Evolutionary conservation across 2,329 filamentous ascomycete species (phyloP), one percentile per base, ranked within the genome.

Genomic region (Zymoseptoria passerinii): DNA sequence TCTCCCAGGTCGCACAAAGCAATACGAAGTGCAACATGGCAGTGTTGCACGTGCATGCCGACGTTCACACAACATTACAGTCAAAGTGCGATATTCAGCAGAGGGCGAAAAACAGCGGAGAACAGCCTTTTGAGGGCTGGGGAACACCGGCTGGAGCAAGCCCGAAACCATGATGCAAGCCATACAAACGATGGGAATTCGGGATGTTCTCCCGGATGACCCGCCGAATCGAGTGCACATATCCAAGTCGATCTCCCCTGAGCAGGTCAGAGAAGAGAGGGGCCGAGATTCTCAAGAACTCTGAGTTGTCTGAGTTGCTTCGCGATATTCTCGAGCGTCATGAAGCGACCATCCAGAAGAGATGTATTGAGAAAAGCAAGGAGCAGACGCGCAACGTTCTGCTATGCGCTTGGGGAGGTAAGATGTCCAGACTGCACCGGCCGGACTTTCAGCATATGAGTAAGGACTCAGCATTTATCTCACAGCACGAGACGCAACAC

Each of bases 341-440:
- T 23, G 59, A 58, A 28, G 16, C 18, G 8, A 56, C 53, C 6
- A 56, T 61, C 10, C 48, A 56, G 48, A 61, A 58, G 28, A 56
- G 53, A 9, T 61, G 56, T 56, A 28, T 50, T 28, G 59, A 61
- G 54, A 50, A 54, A 20, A 59, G 57, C 1, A 59, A 55, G 6
- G 54, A 56, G 20, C 57, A 61, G 52, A 54, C 48, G 16, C 57
- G 51, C 1, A 52, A 53, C 8, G 35, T 61, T 13, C 18, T 59
- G 13, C 23, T 54, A 9, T n/a, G 35, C 1, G 54, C 54, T 1
- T 61, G 59, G 59, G 49, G 20, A 16, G 54, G 49, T 9, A 16
- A 23, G 4, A 55, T 61, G 48, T 27, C 49, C 1, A 18, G 9
- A 13, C 8, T 4, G 5, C 57, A 61, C 27, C 59, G 59, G n/a